Evolutionary conservation across 768 basidiomycete genomes (phyloP).

Genomic region (Panellus pusillus): DNA sequence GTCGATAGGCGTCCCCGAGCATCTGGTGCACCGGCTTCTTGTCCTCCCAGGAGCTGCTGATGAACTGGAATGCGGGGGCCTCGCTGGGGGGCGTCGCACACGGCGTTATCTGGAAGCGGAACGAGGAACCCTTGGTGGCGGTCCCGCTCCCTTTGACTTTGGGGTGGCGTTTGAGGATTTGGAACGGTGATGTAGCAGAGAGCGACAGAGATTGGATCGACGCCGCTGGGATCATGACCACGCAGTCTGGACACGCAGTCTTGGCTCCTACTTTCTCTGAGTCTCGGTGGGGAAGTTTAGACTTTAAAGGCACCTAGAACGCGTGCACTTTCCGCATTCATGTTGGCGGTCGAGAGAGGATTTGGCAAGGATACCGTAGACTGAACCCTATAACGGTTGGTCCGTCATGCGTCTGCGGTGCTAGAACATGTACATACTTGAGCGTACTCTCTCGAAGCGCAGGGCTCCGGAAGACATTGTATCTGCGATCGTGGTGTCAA

Average conservation of each 20-base stretch:
- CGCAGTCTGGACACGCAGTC: slow-evolving; percentile 48
- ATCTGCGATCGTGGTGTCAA: slow-evolving; percentile 29
- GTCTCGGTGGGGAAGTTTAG: too few relatives aligned
- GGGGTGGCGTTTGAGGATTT: slow-evolving; percentile 42
- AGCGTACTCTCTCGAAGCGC: slow-evolving; percentile 42
- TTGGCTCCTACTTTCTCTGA: too few relatives aligned
- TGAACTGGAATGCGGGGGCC: slow-evolving; percentile 50
- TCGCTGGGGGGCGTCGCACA: slow-evolving; percentile 44
- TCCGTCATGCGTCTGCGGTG: too few relatives aligned
- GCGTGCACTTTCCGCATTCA: slow-evolving; percentile 32
- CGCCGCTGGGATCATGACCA: slow-evolving; percentile 44
- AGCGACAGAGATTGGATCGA: slow-evolving; percentile 42
- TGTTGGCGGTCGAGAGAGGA: slow-evolving; percentile 30
- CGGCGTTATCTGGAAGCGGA: slow-evolving; percentile 52
- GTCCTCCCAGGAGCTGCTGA: slow-evolving; percentile 58
- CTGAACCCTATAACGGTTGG: slow-evolving; percentile 47
- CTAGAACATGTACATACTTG: slow-evolving; percentile 41
- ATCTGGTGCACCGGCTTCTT: slow-evolving; percentile 53
- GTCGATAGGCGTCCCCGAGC: slow-evolving; percentile 55
- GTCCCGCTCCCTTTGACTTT: slow-evolving; percentile 36
- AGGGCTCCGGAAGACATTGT: slow-evolving; percentile 49
- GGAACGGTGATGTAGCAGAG: slow-evolving; percentile 46
- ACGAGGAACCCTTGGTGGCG: slow-evolving; percentile 44
- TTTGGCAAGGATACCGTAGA: slow-evolving; percentile 49
- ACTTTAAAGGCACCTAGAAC: slow-evolving; percentile 44